These are phyloP conservation scores for Lunularia cruciata DNA, from an alignment of 225 moss, liverwort and hornwort species.

Conservation along the genomic window DNA sequence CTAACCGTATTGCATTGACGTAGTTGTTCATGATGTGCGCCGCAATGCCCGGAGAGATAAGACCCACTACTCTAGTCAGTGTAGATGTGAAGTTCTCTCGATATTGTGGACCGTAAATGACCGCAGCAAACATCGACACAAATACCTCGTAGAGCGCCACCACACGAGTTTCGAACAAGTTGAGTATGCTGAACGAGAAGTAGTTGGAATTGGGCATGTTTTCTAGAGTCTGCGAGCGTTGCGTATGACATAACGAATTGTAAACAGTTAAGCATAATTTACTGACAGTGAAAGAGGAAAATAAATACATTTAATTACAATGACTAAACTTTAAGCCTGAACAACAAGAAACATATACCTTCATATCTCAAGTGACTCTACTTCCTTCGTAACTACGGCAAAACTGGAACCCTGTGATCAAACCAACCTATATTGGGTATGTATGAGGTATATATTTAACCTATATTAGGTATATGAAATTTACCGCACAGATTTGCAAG, in stretches of 20 bases:
- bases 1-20: slow-evolving; percentile 38
- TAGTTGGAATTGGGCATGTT: slow-evolving; percentile 57
- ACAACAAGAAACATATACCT: too few species aligned
- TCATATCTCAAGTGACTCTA: not conserved
- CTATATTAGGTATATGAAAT: too few species aligned
- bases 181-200: slow-evolving; percentile 17
- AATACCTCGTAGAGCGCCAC: slow-evolving; percentile 56
- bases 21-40: slow-evolving; percentile 38
- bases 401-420: not conserved
- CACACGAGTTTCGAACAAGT: slow-evolving; percentile 27
- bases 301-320: too few species aligned
- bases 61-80: slow-evolving; percentile 26
- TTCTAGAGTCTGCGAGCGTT: slow-evolving; percentile 19
- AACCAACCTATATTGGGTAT: too few species aligned
- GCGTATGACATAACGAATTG: not conserved
- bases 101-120: slow-evolving; percentile 26
- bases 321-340: too few species aligned
- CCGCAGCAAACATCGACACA: slow-evolving; percentile 23
- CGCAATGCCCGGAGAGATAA: slow-evolving; percentile 34
- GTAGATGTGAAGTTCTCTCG: slow-evolving; percentile 32
- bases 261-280: too few species aligned
- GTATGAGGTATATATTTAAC: not conserved
- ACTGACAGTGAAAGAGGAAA: too few species aligned
- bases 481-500: not conserved
- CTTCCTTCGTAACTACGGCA: not conserved